These are phyloP conservation scores for Hypomyces rosellus DNA, from an alignment of 2,329 filamentous ascomycete species.

Conservation along the genomic window DNA sequence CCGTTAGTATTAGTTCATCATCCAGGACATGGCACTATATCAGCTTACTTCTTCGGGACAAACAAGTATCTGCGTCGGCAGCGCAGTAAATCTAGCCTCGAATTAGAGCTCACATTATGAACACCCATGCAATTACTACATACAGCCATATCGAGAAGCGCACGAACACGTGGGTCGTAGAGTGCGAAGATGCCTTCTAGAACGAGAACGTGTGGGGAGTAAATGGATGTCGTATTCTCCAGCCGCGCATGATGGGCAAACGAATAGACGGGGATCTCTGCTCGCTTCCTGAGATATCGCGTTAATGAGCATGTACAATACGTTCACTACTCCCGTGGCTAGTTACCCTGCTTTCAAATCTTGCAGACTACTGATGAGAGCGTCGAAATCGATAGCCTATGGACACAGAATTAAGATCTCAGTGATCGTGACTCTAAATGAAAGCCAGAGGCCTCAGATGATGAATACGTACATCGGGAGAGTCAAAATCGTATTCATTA, in stretches of 20 bases:
- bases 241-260: slow-evolving; percentile 85
- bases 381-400: slow-evolving; percentile 85
- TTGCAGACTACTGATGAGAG: slow-evolving; percentile 68
- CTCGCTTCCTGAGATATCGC: slow-evolving; percentile 57
- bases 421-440: too few species aligned
- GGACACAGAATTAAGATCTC: not conserved
- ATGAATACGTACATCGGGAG: slow-evolving; percentile 56
- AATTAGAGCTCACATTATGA: slow-evolving; percentile 1
- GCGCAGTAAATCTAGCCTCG: slow-evolving; percentile 82
- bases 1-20: slow-evolving; percentile 4
- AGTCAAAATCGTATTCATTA: slow-evolving; percentile 95
- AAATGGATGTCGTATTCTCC: slow-evolving; percentile 76
- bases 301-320: slow-evolving; percentile 9
- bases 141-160: slow-evolving; percentile 86
- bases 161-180: slow-evolving; percentile 77
- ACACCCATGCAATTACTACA: slow-evolving; percentile 10
- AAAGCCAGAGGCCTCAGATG: too few species aligned
- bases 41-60: slow-evolving; percentile 73
- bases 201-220: slow-evolving; percentile 92
- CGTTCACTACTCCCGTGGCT: not conserved
- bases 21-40: not conserved
- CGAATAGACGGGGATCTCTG: slow-evolving; percentile 91
- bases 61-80: slow-evolving; percentile 88
- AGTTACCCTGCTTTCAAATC: slow-evolving; percentile 86
- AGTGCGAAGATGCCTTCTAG: slow-evolving; percentile 94